Evolutionary conservation across 257 asterid genomes (phyloP).

Genomic region (Plectranthus barbatus): DNA sequence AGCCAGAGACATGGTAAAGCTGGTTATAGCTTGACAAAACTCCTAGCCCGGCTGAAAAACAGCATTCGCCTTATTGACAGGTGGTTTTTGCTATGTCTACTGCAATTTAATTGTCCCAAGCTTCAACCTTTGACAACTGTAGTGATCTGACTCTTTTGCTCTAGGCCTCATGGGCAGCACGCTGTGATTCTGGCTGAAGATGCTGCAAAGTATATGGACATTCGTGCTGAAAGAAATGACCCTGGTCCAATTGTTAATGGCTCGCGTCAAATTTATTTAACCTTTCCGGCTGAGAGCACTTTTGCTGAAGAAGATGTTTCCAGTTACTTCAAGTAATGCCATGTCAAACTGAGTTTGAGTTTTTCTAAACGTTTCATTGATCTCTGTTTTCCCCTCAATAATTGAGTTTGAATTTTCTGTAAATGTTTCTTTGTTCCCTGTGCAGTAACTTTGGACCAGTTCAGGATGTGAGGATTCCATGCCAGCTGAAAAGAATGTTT

Average conservation of each 20-base stretch:
- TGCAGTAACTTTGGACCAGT: conserved; percentile 74
- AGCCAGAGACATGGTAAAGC: conserved; percentile 88
- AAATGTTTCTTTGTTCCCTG: background rate
- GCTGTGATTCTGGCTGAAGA: conserved; percentile 72
- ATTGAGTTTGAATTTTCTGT: background rate
- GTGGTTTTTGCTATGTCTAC: conserved; percentile 3
- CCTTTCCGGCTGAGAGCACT: conserved; percentile 82
- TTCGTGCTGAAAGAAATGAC: conserved; percentile 51
- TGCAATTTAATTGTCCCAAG: background rate
- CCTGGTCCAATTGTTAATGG: conserved; percentile 67
- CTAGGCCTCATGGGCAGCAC: conserved; percentile 93
- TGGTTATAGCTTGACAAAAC: conserved; percentile 79
- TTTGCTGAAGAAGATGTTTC: conserved; percentile 75
- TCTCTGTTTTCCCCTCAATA: background rate
- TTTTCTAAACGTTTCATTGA: too few relatives aligned
- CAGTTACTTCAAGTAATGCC: conserved; percentile 52
- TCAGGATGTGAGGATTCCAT: conserved; percentile 89
- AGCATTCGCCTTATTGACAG: conserved; percentile 70
- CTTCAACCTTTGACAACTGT: background rate
- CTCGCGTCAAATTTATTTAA: conserved; percentile 73
- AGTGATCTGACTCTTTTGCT: conserved; percentile 8
- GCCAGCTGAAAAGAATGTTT: conserved; percentile 84
- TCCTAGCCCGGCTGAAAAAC: conserved; percentile 64
- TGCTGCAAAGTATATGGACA: conserved; percentile 47
- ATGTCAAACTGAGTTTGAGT: too few relatives aligned